Base-by-base conservation (phyloP, 202 grass and related monocot genomes). In the Panicum virgatum region DNA sequence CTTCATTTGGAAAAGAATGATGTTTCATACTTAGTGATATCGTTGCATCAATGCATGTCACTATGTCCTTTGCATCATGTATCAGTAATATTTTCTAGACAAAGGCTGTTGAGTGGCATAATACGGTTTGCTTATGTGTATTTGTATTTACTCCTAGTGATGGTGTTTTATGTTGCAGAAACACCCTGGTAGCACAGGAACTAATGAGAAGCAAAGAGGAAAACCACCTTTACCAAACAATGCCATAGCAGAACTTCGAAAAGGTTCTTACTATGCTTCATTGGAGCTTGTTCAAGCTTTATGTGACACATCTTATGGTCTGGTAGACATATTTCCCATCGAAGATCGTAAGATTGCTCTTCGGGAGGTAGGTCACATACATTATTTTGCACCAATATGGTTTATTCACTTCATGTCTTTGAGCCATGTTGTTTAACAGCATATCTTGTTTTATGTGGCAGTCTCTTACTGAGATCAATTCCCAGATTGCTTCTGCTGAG, bases 271-370 rank as follows among this genome's bases (percentile, higher is more conserved):
- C 76, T 92, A 96, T 89, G 96, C 93, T 86, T 99, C 96, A 5
- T 84, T 99, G 83, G 93, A 99, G 81, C 90, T 99, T 82, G 93
- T 96, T 84, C 93, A 99, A 61, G 81, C 91, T 87, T 90, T 99
- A 68, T 99, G 92, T 75, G 96, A 99, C 60, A 96, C 93, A 86
- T 99, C 96, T 20, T 99, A 99, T 89, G 93, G 93, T 23, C 81
- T 99, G 39, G 93, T 99, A 57, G 93, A 99, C 79, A 94, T 99
- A 80, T 99, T 96, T 80, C 96, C 93, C 36, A 79, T 96, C 62
- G 96, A 99, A 80, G 96, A 99, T 88, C 96, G 96, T 77, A 96
- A 99, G 87, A 90, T 90, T 87, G 93, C 96, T 50, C 89, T 99
- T 16, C 87, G 85, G 45, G 96, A 99, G 93, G 96, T 96, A 84